Conservation (phyloP, 371 early-diverging fungal species). For the Mucor mucedo region DNA sequence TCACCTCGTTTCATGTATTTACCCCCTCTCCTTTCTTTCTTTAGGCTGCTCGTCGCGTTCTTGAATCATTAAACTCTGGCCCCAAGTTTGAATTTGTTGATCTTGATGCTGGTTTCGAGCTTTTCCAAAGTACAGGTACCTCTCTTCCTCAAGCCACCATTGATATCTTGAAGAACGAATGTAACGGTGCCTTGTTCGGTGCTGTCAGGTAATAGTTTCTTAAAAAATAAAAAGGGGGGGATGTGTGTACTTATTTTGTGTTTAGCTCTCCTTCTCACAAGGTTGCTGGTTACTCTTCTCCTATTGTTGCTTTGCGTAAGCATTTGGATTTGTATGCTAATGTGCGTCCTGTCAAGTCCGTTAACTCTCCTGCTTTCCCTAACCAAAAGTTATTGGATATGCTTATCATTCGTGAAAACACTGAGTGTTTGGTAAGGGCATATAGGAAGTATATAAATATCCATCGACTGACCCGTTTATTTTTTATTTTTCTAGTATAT, state of each 20-base stretch:
- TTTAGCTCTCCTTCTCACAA: slow-evolving; percentile 93
- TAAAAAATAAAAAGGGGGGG: not conserved
- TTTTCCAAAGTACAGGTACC: slow-evolving; percentile 89
- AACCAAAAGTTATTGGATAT: slow-evolving; percentile 83
- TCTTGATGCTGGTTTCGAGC: slow-evolving; percentile 93
- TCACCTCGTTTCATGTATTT: not conserved
- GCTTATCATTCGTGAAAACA: slow-evolving; percentile 96
- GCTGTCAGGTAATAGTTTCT: slow-evolving; percentile 79
- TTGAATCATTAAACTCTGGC: slow-evolving; percentile 72
- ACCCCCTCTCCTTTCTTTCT: slow-evolving; percentile 7
- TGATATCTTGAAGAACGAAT: slow-evolving; percentile 73
- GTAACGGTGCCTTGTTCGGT: slow-evolving; percentile 95
- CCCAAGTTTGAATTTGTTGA: slow-evolving; percentile 78
- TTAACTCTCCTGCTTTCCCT: slow-evolving; percentile 62
- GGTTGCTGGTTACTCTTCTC: slow-evolving; percentile 95
- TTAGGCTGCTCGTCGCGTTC: slow-evolving; percentile 88
- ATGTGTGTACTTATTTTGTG: not conserved
- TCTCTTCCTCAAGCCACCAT: slow-evolving; percentile 90
- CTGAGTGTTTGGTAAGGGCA: slow-evolving; percentile 87
- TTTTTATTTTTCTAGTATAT: slow-evolving; percentile 75
- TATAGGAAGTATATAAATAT: not conserved
- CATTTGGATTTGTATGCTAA: slow-evolving; percentile 94
- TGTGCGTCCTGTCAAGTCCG: slow-evolving; percentile 86
- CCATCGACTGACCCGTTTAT: not conserved
- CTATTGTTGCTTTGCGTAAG: slow-evolving; percentile 93